Percentiles rank a stretch among this genome's conserved stretches.
These are phyloP conservation scores for Geoglossum cookeanum DNA, from an alignment of 2,329 filamentous ascomycete species.

Conservation along the genomic window DNA sequence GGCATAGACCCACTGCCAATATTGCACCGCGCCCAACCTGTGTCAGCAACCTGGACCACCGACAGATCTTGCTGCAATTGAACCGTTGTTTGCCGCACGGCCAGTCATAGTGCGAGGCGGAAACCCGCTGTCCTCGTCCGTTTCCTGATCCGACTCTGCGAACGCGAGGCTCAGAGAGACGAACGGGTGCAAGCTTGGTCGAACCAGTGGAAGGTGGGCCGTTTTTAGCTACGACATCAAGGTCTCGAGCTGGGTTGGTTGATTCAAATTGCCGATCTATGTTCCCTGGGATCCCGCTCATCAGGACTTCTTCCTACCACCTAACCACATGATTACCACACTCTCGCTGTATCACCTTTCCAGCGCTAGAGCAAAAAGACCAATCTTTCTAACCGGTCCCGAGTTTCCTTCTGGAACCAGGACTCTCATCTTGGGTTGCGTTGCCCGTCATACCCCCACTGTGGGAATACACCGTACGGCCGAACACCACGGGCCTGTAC, in stretches of 20 bases:
- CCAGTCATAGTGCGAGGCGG: not conserved
- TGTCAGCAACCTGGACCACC: not conserved
- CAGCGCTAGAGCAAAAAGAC: not conserved
- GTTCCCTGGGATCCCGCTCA: not conserved
- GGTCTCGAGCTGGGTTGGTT: not conserved
- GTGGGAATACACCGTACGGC: not conserved
- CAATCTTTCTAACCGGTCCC: not conserved
- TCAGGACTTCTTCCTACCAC: not conserved
- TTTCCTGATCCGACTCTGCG: not conserved
- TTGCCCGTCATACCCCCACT: not conserved
- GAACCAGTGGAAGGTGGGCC: not conserved
- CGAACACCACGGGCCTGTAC: not conserved
- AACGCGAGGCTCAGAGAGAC: not conserved
- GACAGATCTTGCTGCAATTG: not conserved
- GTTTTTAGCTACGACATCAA: not conserved
- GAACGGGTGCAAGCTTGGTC: not conserved
- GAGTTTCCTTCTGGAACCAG: not conserved
- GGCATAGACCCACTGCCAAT: not conserved
- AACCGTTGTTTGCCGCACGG: conserved; percentile 2
- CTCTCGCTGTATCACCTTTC: not conserved
- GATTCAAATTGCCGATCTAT: conserved; percentile 2
- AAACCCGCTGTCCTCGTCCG: not conserved
- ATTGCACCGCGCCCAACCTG: not conserved
- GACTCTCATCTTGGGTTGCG: not conserved
- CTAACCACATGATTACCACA: conserved; percentile 3